Percentiles rank a stretch among this genome's conserved stretches.
Conservation (phyloP, 306 rosid genomes). For the Mimosa bimucronata region DNA sequence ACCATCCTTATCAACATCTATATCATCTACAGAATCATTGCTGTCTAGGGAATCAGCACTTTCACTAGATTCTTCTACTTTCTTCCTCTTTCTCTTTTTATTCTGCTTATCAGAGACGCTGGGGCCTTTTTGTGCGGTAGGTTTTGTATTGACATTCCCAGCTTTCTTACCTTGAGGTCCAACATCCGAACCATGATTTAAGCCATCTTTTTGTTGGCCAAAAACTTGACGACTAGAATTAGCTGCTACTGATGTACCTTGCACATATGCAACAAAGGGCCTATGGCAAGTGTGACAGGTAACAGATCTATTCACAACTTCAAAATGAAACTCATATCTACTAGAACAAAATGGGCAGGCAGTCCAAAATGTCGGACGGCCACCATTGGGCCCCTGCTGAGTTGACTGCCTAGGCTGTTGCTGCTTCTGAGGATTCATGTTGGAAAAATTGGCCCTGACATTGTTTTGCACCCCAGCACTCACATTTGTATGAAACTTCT, state of each 20-base stretch:
- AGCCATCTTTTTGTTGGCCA: constrained; percentile 47
- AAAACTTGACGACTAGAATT: constrained; percentile 54
- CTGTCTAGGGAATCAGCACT: constrained; percentile 53
- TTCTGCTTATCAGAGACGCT: constrained; percentile 46
- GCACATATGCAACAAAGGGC: constrained; percentile 61
- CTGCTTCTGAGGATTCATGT: constrained; percentile 46
- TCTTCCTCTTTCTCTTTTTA: constrained; percentile 63
- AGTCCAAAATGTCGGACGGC: constrained; percentile 72
- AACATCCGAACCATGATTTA: constrained; percentile 44
- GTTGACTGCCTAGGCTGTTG: constrained; percentile 54
- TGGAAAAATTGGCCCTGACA: constrained; percentile 45
- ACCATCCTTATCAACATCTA: constrained; percentile 41
- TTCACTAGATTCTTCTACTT: constrained; percentile 60
- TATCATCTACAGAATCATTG: constrained; percentile 65
- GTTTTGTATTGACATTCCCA: constrained; percentile 35
- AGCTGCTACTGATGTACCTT: constrained; percentile 41
- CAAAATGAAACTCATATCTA: constrained; percentile 63
- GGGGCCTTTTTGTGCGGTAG: constrained; percentile 36
- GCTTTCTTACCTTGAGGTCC: constrained; percentile 46
- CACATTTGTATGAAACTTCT: constrained; percentile 42
- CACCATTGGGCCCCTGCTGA: constrained; percentile 50
- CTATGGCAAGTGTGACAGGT: constrained; percentile 66
- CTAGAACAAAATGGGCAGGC: constrained; percentile 69
- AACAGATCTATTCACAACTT: constrained; percentile 62
- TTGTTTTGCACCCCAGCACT: constrained; percentile 53